These are phyloP conservation scores for Candida odintsovae DNA, from an alignment of 805 yeast genomes.

Conservation along the genomic window DNA sequence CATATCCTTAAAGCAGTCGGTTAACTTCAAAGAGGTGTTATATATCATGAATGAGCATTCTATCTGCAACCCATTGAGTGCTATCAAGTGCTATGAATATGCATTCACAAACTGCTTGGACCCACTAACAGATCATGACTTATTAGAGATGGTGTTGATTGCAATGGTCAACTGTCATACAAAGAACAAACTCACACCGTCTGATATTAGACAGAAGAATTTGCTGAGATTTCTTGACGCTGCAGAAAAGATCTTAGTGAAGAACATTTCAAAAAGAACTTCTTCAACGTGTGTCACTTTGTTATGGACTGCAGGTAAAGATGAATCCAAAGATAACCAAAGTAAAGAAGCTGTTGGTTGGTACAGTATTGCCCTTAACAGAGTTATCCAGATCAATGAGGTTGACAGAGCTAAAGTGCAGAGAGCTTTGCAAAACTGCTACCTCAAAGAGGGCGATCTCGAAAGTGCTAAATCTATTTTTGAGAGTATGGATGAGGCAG, in stretches of 20 bases:
- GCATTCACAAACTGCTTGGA: conserved; percentile 28
- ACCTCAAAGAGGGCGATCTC: conserved; percentile 19
- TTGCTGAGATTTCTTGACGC: conserved; percentile 21
- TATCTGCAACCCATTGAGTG: conserved; percentile 17
- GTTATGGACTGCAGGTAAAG: conserved; percentile 35
- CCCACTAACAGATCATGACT: conserved; percentile 20
- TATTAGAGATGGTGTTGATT: conserved; percentile 17
- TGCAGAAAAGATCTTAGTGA: conserved; percentile 25
- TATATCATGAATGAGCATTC: conserved; percentile 27
- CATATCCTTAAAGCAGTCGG: conserved; percentile 21
- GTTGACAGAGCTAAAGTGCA: conserved; percentile 31
- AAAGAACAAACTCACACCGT: conserved; percentile 21
- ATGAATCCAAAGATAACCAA: conserved; percentile 21
- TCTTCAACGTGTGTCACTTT: conserved; percentile 29
- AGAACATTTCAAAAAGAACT: conserved; percentile 24
- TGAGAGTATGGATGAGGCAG: conserved; percentile 20
- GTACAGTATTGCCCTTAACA: conserved; percentile 22
- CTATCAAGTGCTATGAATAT: conserved; percentile 30
- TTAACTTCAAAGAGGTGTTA: conserved; percentile 20
- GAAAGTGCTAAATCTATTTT: conserved; percentile 19
- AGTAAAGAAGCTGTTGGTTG: conserved; percentile 20
- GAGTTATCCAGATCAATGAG: conserved; percentile 22
- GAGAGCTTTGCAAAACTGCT: conserved; percentile 29
- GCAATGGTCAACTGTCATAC: conserved; percentile 26
- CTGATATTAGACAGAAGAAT: conserved; percentile 18